A percentile compares a stretch with the other conserved stretches of the same genome.
These are phyloP conservation scores for Fusarium pininemorale DNA, from an alignment of 2,329 filamentous ascomycete genomes.

Conservation along the genomic window DNA sequence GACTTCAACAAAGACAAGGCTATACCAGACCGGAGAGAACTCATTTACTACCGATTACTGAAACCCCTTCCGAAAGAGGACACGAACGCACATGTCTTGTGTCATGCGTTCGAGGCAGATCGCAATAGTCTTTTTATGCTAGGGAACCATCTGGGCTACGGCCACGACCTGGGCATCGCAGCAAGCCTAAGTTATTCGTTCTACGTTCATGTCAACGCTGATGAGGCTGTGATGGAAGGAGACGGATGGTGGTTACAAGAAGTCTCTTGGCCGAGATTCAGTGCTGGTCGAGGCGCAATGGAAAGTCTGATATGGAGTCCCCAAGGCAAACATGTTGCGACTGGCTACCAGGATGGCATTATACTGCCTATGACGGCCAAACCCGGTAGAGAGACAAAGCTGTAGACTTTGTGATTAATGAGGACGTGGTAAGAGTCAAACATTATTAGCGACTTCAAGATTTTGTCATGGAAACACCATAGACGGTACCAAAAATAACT, in stretches of 20 bases:
- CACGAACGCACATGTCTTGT: slow-evolving; percentile 56
- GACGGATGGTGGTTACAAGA: slow-evolving; percentile 65
- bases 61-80: slow-evolving; percentile 53
- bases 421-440: neutral
- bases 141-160: slow-evolving; percentile 59
- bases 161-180: slow-evolving; percentile 51
- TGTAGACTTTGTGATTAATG: neutral
- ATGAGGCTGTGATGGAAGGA: slow-evolving; percentile 58
- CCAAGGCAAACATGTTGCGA: slow-evolving; percentile 61
- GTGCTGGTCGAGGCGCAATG: slow-evolving; percentile 57
- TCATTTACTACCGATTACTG: slow-evolving; percentile 60
- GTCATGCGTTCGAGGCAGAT: slow-evolving; percentile 62
- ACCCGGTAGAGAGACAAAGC: neutral
- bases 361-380: slow-evolving; percentile 40
- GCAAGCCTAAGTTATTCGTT: slow-evolving; percentile 62
- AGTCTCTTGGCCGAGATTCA: slow-evolving; percentile 57
- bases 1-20: slow-evolving; percentile 54
- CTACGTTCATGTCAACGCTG: slow-evolving; percentile 60
- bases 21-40: slow-evolving; percentile 57
- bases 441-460: neutral
- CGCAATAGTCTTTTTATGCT: slow-evolving; percentile 64
- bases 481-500: neutral
- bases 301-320: slow-evolving; percentile 65
- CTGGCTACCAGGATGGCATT: slow-evolving; percentile 64
- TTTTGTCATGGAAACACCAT: neutral